Base-by-base conservation (phyloP, 805 yeast genomes). In the Lachancea quebecensis region DNA sequence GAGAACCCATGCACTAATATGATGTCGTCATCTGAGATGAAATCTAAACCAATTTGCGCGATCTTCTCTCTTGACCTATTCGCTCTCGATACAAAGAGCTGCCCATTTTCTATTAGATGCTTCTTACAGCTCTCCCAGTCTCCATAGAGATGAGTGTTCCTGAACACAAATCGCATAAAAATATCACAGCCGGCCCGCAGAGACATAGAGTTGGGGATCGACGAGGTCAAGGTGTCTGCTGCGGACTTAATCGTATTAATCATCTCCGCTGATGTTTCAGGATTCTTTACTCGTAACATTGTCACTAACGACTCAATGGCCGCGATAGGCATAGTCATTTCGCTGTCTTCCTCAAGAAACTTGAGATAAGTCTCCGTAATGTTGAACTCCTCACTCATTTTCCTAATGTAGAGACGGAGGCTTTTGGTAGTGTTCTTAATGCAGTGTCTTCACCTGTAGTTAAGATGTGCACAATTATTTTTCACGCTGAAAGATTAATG, bases 251-350 rank as follows among this genome's bases (percentile, higher is more conserved):
- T 78, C 10, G 89, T 71, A 42, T 79, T 85, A 57, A 90, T 90
- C 59, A 93, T 75, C 62, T 93, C 99, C 2, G 96, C 86, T 1
- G 96, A 88, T 0, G 99, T 93, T 9, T 88, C 75, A 7, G 99
- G 97, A 62, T 88, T 89, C 55, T 88, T 82, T 40, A 82, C 79
- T 51, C 82, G 75, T 27, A 91, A 68, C 67, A 93, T 75, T 8
- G 93, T 85, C 25, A 93, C 95, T 38, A 93, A 71, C 10, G 96
- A 80, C 69, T 93, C 98, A 58, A 93, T 93, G 31, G 99, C 99
- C 36, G 99, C 99, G 30, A 93, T 87, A 1, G 99, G 99, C 97
- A 90, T 93, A 5, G 99, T 90, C 81, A 93, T 86, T 46, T 93
- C 98, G n/a, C 86, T 74, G 67, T 93, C 97, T 41, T 89, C 96